These are phyloP conservation scores for Aaosphaeria arxii DNA, from an alignment of 2,329 filamentous ascomycete species.

Conservation along the genomic window DNA sequence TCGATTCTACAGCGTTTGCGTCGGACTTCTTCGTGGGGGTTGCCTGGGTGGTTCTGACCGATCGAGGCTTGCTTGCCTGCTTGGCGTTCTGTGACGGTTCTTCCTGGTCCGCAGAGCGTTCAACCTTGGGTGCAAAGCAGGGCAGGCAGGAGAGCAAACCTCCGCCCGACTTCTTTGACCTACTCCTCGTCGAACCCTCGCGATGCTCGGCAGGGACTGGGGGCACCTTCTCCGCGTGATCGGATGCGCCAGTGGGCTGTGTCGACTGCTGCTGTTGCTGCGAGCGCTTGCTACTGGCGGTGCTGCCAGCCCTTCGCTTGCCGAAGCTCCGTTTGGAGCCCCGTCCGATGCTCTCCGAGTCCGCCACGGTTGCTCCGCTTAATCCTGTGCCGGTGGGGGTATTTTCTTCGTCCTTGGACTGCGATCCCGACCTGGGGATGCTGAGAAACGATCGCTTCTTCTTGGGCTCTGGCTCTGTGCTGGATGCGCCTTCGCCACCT, in stretches of 20 bases:
- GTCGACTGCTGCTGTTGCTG: constrained; percentile 28
- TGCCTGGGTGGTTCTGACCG: constrained; percentile 48
- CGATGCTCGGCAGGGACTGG: constrained; percentile 26
- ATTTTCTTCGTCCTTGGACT: constrained; percentile 27
- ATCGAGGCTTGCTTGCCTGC: constrained; percentile 36
- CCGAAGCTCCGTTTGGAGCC: constrained; percentile 47
- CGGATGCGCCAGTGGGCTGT: constrained; percentile 17
- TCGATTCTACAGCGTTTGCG: constrained; percentile 40
- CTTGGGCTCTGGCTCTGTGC: constrained; percentile 22
- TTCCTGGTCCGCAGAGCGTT: constrained; percentile 24
- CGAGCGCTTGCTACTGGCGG: constrained; percentile 46
- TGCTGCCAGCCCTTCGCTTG: constrained; percentile 45
- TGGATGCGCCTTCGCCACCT: constrained; percentile 8
- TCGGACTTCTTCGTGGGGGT: constrained; percentile 44
- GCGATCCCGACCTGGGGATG: constrained; percentile 31
- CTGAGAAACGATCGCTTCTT: constrained; percentile 37
- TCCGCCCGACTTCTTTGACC: constrained; percentile 42
- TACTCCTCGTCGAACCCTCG: constrained; percentile 33
- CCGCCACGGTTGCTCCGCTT: constrained; percentile 44
- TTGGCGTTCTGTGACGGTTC: constrained; percentile 49
- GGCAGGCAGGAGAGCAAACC: constrained; percentile 54
- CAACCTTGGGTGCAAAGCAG: constrained; percentile 65
- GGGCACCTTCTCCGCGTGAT: constrained; percentile 39
- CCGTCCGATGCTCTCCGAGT: constrained; percentile 43
- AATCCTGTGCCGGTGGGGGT: constrained; percentile 39